Evolutionary conservation across 495 filamentous ascomycete species (phyloP).

Genomic region (Daldinia decipiens): DNA sequence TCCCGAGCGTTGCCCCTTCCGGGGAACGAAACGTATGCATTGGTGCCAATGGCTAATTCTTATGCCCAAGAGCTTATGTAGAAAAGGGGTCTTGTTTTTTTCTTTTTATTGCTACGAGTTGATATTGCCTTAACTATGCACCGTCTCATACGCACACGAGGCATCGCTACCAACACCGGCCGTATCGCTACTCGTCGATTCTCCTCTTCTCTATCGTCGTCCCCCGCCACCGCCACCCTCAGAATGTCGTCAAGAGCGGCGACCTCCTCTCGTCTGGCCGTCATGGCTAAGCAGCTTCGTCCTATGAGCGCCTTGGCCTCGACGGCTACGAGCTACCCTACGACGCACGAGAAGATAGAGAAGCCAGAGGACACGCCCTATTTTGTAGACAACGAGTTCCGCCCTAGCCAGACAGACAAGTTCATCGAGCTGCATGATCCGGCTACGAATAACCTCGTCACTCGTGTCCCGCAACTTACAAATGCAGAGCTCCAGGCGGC

Average conservation of each 20-base stretch:
- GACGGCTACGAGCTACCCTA: conserved; percentile 77
- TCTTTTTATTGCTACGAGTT: background rate
- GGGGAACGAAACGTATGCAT: conserved; percentile 7
- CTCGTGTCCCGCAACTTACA: conserved; percentile 95
- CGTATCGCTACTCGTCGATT: conserved; percentile 36
- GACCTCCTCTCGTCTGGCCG: conserved; percentile 63
- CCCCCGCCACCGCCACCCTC: conserved; percentile 29
- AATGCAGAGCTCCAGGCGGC: conserved; percentile 88
- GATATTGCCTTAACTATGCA: conserved; percentile 47
- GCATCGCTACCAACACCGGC: conserved; percentile 48
- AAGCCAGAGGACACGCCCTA: conserved; percentile 83
- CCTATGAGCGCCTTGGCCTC: conserved; percentile 63
- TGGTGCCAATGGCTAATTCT: conserved; percentile 3
- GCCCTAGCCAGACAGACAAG: conserved; percentile 74
- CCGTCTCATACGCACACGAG: conserved; percentile 52
- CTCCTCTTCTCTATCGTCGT: conserved; percentile 25
- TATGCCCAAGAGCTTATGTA: background rate
- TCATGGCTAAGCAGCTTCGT: conserved; percentile 67
- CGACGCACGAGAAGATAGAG: conserved; percentile 80
- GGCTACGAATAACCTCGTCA: conserved; percentile 97
- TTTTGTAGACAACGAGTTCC: conserved; percentile 92
- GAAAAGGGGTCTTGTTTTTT: conserved; percentile 1
- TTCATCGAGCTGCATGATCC: conserved; percentile 97
- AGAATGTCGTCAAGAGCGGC: conserved; percentile 50
- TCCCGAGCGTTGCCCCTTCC: conserved; percentile 5